These are phyloP conservation scores for Phycomyces nitens DNA, from an alignment of 192 early-diverging fungal species.

Conservation along the genomic window DNA sequence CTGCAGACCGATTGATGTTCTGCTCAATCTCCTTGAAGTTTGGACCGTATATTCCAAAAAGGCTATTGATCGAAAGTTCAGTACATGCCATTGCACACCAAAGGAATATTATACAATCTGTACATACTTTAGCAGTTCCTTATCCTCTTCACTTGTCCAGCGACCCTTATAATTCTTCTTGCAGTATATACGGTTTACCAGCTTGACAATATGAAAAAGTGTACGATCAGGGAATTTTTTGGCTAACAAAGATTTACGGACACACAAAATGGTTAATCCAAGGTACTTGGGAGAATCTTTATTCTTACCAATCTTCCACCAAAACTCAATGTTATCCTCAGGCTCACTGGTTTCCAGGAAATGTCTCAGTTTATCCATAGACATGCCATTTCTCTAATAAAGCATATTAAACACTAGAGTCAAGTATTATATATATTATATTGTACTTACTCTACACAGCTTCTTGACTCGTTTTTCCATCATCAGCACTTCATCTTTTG, in stretches of 20 bases:
- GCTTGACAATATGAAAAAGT: neutral
- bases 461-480: slow-evolving; percentile 19
- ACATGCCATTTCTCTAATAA: neutral
- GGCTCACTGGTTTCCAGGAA: neutral
- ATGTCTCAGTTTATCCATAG: slow-evolving; percentile 2
- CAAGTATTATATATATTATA: too few relatives aligned
- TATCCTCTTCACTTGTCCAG: slow-evolving; percentile 1
- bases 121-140: slow-evolving; percentile 8
- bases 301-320: slow-evolving; percentile 8
- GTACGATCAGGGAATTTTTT: slow-evolving; percentile 13
- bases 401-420: neutral
- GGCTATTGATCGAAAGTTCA: neutral
- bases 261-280: too few relatives aligned
- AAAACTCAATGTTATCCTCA: neutral
- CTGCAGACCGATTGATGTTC: neutral
- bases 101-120: too few relatives aligned
- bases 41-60: neutral
- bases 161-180: neutral
- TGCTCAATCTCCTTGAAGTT: neutral
- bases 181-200: neutral
- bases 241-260: neutral
- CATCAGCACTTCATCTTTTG: neutral
- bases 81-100: too few relatives aligned
- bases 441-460: slow-evolving; percentile 11
- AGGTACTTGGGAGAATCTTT: too few relatives aligned